These are phyloP conservation scores for Eustoma russellianum DNA, from an alignment of 257 asterid species.

Conservation along the genomic window DNA sequence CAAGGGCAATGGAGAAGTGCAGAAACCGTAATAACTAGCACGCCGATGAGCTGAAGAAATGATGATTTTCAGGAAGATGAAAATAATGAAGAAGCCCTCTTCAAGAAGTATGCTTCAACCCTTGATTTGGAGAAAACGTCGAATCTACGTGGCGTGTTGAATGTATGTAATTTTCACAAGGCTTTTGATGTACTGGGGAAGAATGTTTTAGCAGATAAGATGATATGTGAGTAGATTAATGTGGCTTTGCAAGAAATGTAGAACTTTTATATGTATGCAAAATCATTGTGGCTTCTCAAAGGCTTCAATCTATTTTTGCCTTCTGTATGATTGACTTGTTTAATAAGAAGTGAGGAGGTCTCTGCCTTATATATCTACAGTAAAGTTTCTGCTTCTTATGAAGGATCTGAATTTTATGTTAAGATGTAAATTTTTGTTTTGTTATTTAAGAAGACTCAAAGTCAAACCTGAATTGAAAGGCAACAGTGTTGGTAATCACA, in stretches of 20 bases:
- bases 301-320: constrained; percentile 5
- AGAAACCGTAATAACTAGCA: constrained; percentile 8
- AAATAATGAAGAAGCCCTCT: constrained; percentile 1
- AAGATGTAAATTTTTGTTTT: too few species aligned
- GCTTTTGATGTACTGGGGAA: constrained; percentile 12
- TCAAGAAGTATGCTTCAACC: constrained; percentile 4
- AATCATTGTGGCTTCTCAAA: constrained; percentile 8
- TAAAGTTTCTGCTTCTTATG: too few species aligned
- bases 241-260: constrained; percentile 7
- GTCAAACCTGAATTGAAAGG: too few species aligned
- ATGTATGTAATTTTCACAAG: constrained; percentile 9
- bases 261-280: constrained; percentile 2
- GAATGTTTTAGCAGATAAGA: constrained; percentile 4
- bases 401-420: too few species aligned
- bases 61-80: not conserved
- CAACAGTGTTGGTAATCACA: too few species aligned
- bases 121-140: constrained; percentile 11
- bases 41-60: constrained; percentile 4
- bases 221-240: constrained; percentile 5
- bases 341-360: too few species aligned
- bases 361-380: too few species aligned
- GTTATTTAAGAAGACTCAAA: too few species aligned
- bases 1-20: not conserved
- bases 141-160: not conserved
- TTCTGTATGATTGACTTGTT: constrained; percentile 20